Percentiles rank a stretch among this genome's conserved stretches.
phyloP scores from a whole-genome alignment of 2,329 filamentous ascomycete genomes.

The Colletotrichum sidae region DNA sequence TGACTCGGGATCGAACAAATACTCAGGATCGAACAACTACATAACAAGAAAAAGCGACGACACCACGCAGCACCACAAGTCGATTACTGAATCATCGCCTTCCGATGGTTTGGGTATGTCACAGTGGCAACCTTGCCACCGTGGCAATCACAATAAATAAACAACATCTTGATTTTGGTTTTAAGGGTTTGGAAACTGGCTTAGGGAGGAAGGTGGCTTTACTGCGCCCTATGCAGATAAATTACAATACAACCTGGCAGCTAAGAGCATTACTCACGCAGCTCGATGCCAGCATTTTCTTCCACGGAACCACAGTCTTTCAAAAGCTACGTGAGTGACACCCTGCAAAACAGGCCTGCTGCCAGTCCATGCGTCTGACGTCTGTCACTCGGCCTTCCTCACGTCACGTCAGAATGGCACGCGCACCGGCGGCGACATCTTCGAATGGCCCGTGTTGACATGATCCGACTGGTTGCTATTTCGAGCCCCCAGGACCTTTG shows the following conservation, averaged over 20 bases:
- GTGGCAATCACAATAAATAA: constrained; percentile 27
- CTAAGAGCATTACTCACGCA: neutral
- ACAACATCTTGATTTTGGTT: constrained; percentile 5
- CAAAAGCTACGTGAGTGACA: neutral
- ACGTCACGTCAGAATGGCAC: constrained; percentile 15
- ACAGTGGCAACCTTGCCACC: neutral
- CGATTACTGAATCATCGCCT: no score
- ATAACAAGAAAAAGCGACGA: no score
- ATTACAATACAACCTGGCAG: constrained; percentile 31
- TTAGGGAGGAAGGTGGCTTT: constrained; percentile 23
- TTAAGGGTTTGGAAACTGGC: constrained; percentile 19
- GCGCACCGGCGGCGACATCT: neutral
- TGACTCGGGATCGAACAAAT: no score
- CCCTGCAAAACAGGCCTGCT: neutral
- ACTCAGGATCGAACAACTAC: no score
- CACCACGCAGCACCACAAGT: no score
- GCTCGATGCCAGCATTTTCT: constrained; percentile 3
- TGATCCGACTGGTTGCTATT: constrained; percentile 25
- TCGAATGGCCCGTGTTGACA: neutral
- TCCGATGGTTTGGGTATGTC: no score
- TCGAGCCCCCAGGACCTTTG: neutral
- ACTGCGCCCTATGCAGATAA: constrained; percentile 30
- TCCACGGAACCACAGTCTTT: neutral
- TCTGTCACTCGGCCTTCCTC: constrained; percentile 14
- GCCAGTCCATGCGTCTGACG: constrained; percentile 10